Evolutionary conservation across 2,329 filamentous ascomycete genomes (phyloP).

Genomic region (Ceratocystis smalleyi): DNA sequence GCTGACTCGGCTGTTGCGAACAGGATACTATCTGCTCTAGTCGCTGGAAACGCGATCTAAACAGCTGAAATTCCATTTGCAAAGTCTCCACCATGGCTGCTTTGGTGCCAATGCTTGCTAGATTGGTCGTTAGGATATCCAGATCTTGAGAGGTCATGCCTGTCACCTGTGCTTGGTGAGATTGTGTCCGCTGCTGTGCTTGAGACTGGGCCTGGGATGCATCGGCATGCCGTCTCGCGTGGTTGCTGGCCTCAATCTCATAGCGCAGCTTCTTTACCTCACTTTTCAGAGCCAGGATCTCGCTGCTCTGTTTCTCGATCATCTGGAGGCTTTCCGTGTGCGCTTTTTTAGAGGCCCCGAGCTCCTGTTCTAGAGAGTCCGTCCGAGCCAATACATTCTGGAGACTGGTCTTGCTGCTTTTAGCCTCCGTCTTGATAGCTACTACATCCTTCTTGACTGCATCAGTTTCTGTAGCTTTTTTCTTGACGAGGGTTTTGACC

Average conservation of each 20-base stretch:
- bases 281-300: conserved; percentile 19
- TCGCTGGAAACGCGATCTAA: conserved; percentile 26
- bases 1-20: neutral
- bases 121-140: conserved; percentile 27
- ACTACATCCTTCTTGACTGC: neutral
- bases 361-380: conserved; percentile 18
- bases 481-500: neutral
- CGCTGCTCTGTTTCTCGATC: conserved; percentile 20
- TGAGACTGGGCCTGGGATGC: conserved; percentile 22
- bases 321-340: conserved; percentile 20
- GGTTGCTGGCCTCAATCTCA: conserved; percentile 22
- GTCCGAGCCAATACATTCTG: neutral
- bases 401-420: neutral
- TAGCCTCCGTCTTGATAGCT: neutral
- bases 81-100: conserved; percentile 28
- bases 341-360: conserved; percentile 20
- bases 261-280: conserved; percentile 17
- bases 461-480: neutral
- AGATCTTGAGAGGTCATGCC: conserved; percentile 23
- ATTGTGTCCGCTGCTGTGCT: conserved; percentile 12
- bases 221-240: conserved; percentile 22
- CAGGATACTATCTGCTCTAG: conserved; percentile 21
- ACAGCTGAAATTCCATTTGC: conserved; percentile 30
- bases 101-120: conserved; percentile 26
- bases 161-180: conserved; percentile 11